phyloP scores from a whole-genome alignment of 176 grass and related monocot genomes.

The Oryza longistaminata region DNA sequence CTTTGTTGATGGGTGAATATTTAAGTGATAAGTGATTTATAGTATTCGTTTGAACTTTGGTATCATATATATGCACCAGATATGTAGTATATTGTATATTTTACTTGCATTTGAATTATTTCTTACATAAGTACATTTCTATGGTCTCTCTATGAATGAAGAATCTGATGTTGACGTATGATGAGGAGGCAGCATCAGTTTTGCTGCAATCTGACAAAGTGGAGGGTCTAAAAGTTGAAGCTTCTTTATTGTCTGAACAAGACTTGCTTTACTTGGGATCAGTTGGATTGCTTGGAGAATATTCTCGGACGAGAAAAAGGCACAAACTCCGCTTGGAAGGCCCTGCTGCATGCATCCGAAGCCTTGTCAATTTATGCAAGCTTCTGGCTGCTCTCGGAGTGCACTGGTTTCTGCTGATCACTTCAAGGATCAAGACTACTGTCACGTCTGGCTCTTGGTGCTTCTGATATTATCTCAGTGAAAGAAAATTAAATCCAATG shows the following conservation, averaged over 20 bases:
- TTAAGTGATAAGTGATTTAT: neutral
- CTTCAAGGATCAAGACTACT: constrained; percentile 23
- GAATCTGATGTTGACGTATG: neutral
- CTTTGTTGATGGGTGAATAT: neutral
- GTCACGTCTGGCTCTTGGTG: neutral
- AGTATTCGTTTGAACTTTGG: neutral
- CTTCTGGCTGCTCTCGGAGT: constrained; percentile 25
- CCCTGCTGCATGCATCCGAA: constrained; percentile 50
- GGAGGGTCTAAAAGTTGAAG: constrained; percentile 46
- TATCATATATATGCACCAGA: neutral
- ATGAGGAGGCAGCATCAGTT: constrained; percentile 34
- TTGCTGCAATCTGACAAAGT: constrained; percentile 45
- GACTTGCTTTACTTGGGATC: constrained; percentile 52
- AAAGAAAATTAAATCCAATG: constrained; percentile 32
- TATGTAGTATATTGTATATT: neutral
- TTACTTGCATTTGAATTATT: neutral
- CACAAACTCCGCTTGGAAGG: constrained; percentile 24
- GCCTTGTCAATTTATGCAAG: neutral
- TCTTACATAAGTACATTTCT: neutral
- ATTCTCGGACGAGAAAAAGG: constrained; percentile 59
- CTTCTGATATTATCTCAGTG: constrained; percentile 34
- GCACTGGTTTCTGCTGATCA: constrained; percentile 24
- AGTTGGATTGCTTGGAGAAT: constrained; percentile 61
- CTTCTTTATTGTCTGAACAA: constrained; percentile 72
- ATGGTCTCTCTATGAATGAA: neutral